phyloP scores from a whole-genome alignment of 768 basidiomycete genomes.

The Zangia roseola region DNA sequence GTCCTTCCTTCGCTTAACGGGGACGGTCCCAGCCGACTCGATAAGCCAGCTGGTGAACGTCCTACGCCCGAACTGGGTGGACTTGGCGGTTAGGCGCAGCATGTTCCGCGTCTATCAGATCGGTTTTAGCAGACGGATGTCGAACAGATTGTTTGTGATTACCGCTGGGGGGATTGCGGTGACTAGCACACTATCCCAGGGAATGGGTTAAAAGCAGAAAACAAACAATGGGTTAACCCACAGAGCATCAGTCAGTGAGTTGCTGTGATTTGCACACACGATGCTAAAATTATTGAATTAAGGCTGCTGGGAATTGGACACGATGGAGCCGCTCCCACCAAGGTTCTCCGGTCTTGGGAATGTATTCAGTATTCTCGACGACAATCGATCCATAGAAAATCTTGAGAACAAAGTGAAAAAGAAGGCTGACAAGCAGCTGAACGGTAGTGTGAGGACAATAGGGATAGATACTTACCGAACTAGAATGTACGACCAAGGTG shows the following conservation, averaged over 20 bases:
- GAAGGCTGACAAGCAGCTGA: conserved; percentile 39
- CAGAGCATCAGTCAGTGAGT: conserved; percentile 86
- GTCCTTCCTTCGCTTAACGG: conserved; percentile 77
- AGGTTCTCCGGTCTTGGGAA: conserved; percentile 71
- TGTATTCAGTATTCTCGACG: conserved; percentile 69
- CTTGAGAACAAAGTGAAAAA: conserved; percentile 82
- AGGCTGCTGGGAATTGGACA: not conserved
- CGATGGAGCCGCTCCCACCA: conserved; percentile 46
- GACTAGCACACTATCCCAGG: conserved; percentile 56
- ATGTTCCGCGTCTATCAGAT: conserved; percentile 63
- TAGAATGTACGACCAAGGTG: conserved; percentile 64
- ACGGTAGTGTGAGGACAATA: not conserved
- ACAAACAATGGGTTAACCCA: conserved; percentile 35
- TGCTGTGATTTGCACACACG: conserved; percentile 84
- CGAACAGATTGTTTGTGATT: conserved; percentile 16
- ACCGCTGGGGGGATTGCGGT: conserved; percentile 72
- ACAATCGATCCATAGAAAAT: conserved; percentile 91
- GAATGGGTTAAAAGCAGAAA: not conserved
- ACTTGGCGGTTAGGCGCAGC: conserved; percentile 83
- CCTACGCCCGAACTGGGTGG: conserved; percentile 77
- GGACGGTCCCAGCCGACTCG: conserved; percentile 84
- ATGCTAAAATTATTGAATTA: conserved; percentile 49
- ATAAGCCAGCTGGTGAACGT: conserved; percentile 93
- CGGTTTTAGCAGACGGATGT: conserved; percentile 5
- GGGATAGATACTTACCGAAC: conserved; percentile 51